These are phyloP conservation scores for Nidularia sp. DNA, from an alignment of 768 basidiomycete species.

Conservation along the genomic window DNA sequence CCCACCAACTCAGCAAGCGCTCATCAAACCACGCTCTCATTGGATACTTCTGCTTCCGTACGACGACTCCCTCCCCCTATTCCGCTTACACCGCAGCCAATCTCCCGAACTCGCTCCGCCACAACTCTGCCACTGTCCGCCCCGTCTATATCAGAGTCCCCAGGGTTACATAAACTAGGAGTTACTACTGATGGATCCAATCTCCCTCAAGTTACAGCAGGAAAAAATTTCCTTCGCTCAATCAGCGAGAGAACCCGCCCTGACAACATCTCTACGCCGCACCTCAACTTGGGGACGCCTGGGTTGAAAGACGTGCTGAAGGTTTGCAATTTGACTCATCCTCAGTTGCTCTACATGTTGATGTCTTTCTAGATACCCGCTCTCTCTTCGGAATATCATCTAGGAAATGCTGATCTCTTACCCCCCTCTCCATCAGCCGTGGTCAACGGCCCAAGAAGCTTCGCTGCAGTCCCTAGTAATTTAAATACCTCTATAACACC, in stretches of 20 bases:
- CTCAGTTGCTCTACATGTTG: background rate
- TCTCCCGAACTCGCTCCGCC: conserved; percentile 37
- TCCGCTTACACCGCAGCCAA: conserved; percentile 22
- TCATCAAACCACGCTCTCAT: conserved; percentile 57
- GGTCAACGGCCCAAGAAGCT: conserved; percentile 20
- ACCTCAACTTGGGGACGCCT: conserved; percentile 35
- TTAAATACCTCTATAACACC: background rate
- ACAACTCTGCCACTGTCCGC: conserved; percentile 31
- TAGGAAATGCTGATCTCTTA: conserved; percentile 64
- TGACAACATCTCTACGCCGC: conserved; percentile 26
- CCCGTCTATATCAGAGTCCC: background rate
- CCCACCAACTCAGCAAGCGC: conserved; percentile 22
- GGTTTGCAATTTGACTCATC: conserved; percentile 26
- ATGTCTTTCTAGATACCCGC: conserved; percentile 47
- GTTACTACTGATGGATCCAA: background rate
- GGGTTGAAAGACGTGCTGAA: conserved; percentile 73
- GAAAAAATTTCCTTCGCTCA: background rate
- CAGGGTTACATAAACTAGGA: background rate
- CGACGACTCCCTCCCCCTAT: conserved; percentile 16
- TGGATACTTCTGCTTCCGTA: conserved; percentile 39
- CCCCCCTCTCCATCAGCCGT: conserved; percentile 68
- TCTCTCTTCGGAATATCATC: conserved; percentile 64
- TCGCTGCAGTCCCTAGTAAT: conserved; percentile 17
- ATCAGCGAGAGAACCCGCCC: conserved; percentile 45
- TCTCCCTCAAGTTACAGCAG: background rate